Evolutionary conservation across 2,329 filamentous ascomycete genomes (phyloP).

Genomic region (Ceratocystis alfenasii): DNA sequence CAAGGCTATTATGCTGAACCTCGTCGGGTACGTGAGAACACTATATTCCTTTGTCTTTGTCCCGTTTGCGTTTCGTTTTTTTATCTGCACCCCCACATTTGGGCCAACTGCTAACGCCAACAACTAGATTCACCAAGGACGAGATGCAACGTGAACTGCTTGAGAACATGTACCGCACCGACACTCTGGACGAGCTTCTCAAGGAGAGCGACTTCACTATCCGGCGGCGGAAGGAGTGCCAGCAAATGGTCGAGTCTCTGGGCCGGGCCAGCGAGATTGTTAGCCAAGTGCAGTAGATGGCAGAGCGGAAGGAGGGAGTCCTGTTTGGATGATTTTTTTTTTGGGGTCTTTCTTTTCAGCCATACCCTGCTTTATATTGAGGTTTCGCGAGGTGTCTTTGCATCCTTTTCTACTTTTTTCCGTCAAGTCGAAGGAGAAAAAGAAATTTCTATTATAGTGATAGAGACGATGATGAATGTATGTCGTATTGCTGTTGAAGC

Average conservation of each 20-base stretch:
- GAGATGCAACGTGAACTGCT: conserved; percentile 97
- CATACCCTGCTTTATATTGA: conserved; percentile 13
- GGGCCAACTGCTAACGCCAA: not conserved
- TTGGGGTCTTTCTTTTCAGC: conserved; percentile 2
- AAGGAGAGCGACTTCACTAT: conserved; percentile 98
- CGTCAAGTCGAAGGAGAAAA: not conserved
- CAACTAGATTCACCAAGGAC: conserved; percentile 73
- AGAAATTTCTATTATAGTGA: not conserved
- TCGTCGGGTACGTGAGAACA: conserved; percentile 65
- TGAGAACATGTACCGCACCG: conserved; percentile 91
- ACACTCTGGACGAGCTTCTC: conserved; percentile 82
- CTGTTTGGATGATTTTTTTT: conserved; percentile 5
- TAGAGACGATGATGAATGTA: not conserved
- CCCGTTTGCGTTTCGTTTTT: not conserved
- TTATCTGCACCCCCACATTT: not conserved
- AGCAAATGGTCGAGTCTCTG: conserved; percentile 96
- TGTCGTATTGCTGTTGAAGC: not conserved
- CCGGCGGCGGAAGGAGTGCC: conserved; percentile 89
- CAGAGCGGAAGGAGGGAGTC: not conserved
- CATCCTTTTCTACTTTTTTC: not conserved
- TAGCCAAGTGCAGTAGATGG: conserved; percentile 54
- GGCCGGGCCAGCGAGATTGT: conserved; percentile 89
- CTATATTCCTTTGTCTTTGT: not conserved
- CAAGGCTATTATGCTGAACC: conserved; percentile 95
- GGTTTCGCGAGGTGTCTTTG: not conserved